Percentiles rank a stretch among this genome's conserved stretches.
phyloP scores from a whole-genome alignment of 2,329 filamentous ascomycete species.

The Colletotrichum higginsianum region DNA sequence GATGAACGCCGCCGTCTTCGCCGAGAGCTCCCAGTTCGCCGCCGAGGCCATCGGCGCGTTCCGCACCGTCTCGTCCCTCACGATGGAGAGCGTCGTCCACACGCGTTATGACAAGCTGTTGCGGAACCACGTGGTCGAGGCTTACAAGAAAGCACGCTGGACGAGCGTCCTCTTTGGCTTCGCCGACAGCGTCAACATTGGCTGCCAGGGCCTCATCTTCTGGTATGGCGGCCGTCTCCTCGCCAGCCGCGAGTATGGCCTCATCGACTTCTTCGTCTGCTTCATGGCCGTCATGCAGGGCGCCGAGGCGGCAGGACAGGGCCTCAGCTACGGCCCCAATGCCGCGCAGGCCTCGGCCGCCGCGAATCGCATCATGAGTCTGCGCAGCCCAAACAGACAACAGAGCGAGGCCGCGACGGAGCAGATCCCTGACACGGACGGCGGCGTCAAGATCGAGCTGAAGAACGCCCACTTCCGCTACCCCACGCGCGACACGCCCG shows the following conservation, averaged over 20 bases:
- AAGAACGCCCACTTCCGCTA: conserved; percentile 72
- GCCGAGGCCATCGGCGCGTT: conserved; percentile 82
- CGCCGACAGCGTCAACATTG: conserved; percentile 76
- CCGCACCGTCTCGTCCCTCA: conserved; percentile 80
- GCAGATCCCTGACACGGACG: conserved; percentile 60
- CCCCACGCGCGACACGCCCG: conserved; percentile 68
- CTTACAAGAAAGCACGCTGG: conserved; percentile 73
- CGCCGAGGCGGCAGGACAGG: conserved; percentile 76
- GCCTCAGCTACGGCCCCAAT: conserved; percentile 78
- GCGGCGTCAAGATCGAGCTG: conserved; percentile 71
- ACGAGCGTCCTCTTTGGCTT: conserved; percentile 77
- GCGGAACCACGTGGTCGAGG: conserved; percentile 68
- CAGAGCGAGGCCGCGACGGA: conserved; percentile 51
- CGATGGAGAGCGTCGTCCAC: conserved; percentile 77
- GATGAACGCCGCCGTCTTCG: conserved; percentile 78
- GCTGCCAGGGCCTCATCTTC: conserved; percentile 74
- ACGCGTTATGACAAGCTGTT: conserved; percentile 73
- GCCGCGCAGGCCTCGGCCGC: conserved; percentile 72
- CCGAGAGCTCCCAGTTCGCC: conserved; percentile 81
- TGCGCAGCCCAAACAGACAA: conserved; percentile 59
- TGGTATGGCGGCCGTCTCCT: conserved; percentile 77
- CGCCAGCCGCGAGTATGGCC: conserved; percentile 62
- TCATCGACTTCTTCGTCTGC: conserved; percentile 67
- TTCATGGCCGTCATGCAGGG: conserved; percentile 79
- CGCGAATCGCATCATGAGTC: conserved; percentile 72